Percentiles rank a stretch among this genome's conserved stretches.
Evolutionary conservation across 2,329 filamentous ascomycete species (phyloP).

Genomic region (Fusarium illudens): DNA sequence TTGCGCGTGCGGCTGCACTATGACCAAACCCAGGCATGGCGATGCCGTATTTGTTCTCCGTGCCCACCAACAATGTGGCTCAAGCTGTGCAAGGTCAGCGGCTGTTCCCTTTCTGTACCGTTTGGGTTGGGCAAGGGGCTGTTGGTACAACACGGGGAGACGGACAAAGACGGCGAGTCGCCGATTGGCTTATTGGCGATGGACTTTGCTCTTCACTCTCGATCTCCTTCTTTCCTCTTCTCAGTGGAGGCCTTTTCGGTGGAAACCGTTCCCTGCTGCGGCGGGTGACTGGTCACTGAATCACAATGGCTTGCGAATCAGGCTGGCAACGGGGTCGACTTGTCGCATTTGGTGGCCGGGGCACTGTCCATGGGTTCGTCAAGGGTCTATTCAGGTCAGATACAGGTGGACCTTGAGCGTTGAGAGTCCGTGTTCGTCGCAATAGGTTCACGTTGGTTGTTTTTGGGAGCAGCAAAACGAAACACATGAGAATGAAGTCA

Average conservation of each 20-base stretch:
- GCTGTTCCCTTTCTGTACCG: conserved; percentile 16
- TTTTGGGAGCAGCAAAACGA: not conserved
- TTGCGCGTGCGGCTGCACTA: conserved; percentile 24
- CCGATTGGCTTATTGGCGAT: conserved; percentile 34
- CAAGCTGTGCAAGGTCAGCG: conserved; percentile 24
- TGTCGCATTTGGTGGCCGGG: conserved; percentile 36
- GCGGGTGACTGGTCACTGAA: conserved; percentile 29
- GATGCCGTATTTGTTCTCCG: conserved; percentile 16
- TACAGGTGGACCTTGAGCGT: conserved; percentile 10
- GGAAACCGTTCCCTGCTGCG: not conserved
- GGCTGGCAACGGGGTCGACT: conserved; percentile 30
- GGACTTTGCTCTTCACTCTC: conserved; percentile 13
- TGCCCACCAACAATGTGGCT: conserved; percentile 11
- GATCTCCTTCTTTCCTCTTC: conserved; percentile 5
- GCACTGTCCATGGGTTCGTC: conserved; percentile 44
- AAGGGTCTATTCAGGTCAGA: conserved; percentile 10
- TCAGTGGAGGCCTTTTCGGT: not conserved
- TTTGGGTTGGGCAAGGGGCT: conserved; percentile 22
- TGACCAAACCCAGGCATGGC: conserved; percentile 2
- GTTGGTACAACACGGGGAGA: conserved; percentile 28
- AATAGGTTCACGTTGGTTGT: not conserved
- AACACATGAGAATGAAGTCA: not conserved
- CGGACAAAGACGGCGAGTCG: conserved; percentile 10
- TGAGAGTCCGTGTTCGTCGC: not conserved
- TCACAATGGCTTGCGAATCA: conserved; percentile 35